Evolutionary conservation across 2,329 filamentous ascomycete genomes (phyloP), one percentile per base, ranked within the genome.

Genomic region (Sphaerulina musiva): DNA sequence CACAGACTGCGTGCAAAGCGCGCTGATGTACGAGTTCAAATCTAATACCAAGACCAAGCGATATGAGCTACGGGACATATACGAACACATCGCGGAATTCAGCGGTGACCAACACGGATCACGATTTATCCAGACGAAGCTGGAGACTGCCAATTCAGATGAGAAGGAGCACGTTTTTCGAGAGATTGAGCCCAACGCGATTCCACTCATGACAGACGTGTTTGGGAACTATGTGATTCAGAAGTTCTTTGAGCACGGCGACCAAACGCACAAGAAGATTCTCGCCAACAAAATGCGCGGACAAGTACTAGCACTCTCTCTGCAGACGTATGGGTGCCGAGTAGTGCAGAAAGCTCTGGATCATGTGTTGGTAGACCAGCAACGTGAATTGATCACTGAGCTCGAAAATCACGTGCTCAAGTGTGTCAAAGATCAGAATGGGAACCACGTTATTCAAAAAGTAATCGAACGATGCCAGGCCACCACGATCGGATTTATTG

Each of bases 181-280:
- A 0, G 93, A 97, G 70, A 89, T 98, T 44, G 81, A 87, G 63
- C 81, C 84, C 0, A 93, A 98, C 62, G 83, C 86, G 1, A 72
- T 95, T 31, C 89, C 92, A 66, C 76, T 98, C 46, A 96, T 95
- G 89, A 92, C 86, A 44, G 93, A 97, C 69, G 86, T 97, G 0
- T 98, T 96, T 67, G 93, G 93, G 51, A 98, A 98, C 70, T 98
- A 97, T 67, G 93, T 98, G 36, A 91, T 97, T 39, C 93, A 98
- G 67, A 97, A 96, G 70, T 85, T 97, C 68, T 96, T 97, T 59
- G 92, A 97, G 69, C 89, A 97, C 69, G 92, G 93, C 39, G 95
- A 89, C 62, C 91, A 95, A 71, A 80, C 85, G 0, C 93, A 98
- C 74, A 98, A 98, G 76, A 90, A 86, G 70, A 79, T 87, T 2